Percentiles rank a stretch among this genome's conserved stretches.
phyloP scores from a whole-genome alignment of 768 basidiomycete species.

The Phylloporus arenicola region DNA sequence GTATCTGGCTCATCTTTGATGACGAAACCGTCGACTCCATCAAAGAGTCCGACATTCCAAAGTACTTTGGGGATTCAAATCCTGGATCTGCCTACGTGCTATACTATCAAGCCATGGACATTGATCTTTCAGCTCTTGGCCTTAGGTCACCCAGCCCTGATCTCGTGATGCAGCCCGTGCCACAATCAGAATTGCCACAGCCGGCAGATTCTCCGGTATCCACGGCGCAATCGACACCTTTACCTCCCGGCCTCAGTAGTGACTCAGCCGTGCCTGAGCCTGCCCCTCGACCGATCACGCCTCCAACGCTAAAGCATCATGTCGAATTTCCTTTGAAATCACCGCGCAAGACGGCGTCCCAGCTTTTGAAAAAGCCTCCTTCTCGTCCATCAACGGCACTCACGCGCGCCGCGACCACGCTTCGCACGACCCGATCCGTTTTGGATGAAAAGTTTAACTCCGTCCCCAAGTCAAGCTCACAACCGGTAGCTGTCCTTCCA shows the following conservation, averaged over 20 bases:
- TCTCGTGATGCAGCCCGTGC: conserved; percentile 14
- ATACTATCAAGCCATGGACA: conserved; percentile 92
- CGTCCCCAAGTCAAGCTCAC: conserved; percentile 4
- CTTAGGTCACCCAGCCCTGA: conserved; percentile 37
- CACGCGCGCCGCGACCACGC: conserved; percentile 14
- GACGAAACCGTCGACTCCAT: conserved; percentile 89
- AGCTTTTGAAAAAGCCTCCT: conserved; percentile 14
- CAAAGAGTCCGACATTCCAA: conserved; percentile 82
- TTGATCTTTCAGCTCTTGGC: conserved; percentile 70
- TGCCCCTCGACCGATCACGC: conserved; percentile 16
- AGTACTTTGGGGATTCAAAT: conserved; percentile 90
- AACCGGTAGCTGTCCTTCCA: conserved; percentile 15
- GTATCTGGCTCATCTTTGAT: conserved; percentile 89
- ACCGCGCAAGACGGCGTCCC: conserved; percentile 21
- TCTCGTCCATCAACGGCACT: conserved; percentile 11
- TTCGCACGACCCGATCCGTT: conserved; percentile 21
- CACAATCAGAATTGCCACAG: conserved; percentile 10
- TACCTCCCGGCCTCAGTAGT: conserved; percentile 36
- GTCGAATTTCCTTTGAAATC: conserved; percentile 16
- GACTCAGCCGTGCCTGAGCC: conserved; percentile 14
- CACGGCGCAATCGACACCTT: conserved; percentile 16
- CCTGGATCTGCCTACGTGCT: conserved; percentile 92
- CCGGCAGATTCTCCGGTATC: conserved; percentile 24
- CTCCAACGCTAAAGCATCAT: conserved; percentile 17
- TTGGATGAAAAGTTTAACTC: conserved; percentile 22